Percentiles rank a stretch among this genome's conserved stretches.
phyloP scores from a whole-genome alignment of 2,329 filamentous ascomycete genomes.

The Chrysoporthe austroafricana region DNA sequence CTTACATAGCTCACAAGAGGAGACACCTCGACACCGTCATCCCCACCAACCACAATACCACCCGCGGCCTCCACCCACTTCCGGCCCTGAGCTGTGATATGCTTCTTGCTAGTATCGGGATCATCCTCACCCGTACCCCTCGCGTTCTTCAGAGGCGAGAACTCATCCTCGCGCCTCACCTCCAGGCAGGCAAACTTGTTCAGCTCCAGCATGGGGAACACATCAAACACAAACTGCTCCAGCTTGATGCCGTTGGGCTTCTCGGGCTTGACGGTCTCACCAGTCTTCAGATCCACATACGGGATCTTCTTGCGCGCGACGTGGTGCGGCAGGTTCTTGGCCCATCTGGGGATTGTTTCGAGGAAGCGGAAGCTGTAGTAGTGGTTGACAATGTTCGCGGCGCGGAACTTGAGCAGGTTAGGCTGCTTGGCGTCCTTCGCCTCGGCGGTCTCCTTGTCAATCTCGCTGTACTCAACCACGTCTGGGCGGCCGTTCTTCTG shows the following conservation, averaged over 20 bases:
- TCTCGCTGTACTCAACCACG: constrained; percentile 98
- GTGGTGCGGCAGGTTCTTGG: constrained; percentile 87
- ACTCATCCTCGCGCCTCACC: constrained; percentile 95
- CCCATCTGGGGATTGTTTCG: constrained; percentile 86
- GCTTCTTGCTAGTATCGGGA: constrained; percentile 85
- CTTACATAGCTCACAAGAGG: constrained; percentile 95
- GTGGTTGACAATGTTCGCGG: constrained; percentile 99
- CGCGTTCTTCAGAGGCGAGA: constrained; percentile 94
- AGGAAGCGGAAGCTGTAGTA: constrained; percentile 97
- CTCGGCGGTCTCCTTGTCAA: constrained; percentile 85
- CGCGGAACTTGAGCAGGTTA: constrained; percentile 89
- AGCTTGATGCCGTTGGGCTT: constrained; percentile 98
- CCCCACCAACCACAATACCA: constrained; percentile 71
- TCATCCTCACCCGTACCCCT: constrained; percentile 88
- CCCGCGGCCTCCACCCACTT: constrained; percentile 84
- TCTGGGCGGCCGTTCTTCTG: constrained; percentile 95
- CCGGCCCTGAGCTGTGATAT: constrained; percentile 88
- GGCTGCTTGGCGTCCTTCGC: constrained; percentile 82
- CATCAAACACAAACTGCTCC: constrained; percentile 98
- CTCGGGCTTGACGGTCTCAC: constrained; percentile 83
- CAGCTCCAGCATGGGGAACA: constrained; percentile 86
- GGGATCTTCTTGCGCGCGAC: constrained; percentile 99
- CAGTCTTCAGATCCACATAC: constrained; percentile 73
- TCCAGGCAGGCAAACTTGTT: constrained; percentile 94
- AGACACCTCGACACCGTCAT: constrained; percentile 82